Percentiles rank a stretch among this genome's conserved stretches.
Conservation (phyloP, 805 yeast genomes). For the Hanseniaspora thailandica region DNA sequence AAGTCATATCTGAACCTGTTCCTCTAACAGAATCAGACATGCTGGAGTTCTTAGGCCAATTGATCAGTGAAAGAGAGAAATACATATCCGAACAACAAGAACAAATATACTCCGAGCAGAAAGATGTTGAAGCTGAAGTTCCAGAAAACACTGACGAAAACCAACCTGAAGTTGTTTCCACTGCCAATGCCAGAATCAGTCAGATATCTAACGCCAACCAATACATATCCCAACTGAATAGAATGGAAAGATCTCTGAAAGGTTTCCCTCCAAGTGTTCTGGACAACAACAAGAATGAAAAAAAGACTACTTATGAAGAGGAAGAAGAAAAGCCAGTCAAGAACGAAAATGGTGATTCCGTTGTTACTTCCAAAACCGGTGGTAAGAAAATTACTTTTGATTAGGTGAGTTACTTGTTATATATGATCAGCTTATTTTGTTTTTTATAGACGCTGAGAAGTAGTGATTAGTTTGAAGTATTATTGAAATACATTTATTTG, state of each 20-base stretch:
- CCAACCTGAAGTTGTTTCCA: constrained; percentile 15
- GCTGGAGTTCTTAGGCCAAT: constrained; percentile 10
- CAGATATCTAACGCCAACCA: constrained; percentile 25
- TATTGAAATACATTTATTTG: no score
- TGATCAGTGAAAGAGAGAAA: constrained; percentile 14
- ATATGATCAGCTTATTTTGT: not conserved
- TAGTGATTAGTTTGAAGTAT: no score
- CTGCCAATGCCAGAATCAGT: constrained; percentile 22
- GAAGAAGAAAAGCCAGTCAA: constrained; percentile 11
- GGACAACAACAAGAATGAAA: constrained; percentile 4
- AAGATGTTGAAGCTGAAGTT: not conserved
- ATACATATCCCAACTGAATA: constrained; percentile 44
- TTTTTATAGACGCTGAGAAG: no score
- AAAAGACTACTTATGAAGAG: constrained; percentile 9
- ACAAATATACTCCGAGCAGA: constrained; percentile 5
- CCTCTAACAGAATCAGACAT: constrained; percentile 11
- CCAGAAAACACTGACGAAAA: constrained; percentile 9
- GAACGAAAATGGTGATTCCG: constrained; percentile 14
- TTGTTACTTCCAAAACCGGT: constrained; percentile 23
- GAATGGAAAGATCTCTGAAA: constrained; percentile 66
- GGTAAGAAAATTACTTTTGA: constrained; percentile 25
- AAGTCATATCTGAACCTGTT: constrained; percentile 1
- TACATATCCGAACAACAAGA: constrained; percentile 12
- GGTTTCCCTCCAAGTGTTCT: constrained; percentile 56
- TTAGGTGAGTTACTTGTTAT: not conserved